A percentile compares a stretch with the other conserved stretches of the same genome.
These are phyloP conservation scores for Coniferiporia sulphurascens DNA, from an alignment of 1,284 basidiomycete genomes.

Conservation along the genomic window DNA sequence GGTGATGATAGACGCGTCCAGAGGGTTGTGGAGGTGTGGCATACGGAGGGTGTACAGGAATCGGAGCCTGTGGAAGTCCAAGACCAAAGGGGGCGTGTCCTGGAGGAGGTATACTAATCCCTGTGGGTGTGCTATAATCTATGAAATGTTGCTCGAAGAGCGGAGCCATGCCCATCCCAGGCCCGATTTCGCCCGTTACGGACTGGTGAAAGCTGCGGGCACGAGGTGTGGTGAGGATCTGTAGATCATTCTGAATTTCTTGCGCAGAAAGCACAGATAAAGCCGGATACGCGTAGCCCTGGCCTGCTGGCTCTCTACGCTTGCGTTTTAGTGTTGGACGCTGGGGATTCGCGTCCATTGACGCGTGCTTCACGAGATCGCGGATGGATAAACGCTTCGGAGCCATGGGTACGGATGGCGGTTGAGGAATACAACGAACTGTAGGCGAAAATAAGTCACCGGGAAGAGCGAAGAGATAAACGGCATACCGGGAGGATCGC, in stretches of 20 bases:
- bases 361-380: conserved; percentile 32
- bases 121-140: conserved; percentile 9
- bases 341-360: conserved; percentile 22
- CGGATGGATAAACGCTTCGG: conserved; percentile 27
- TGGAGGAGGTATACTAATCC: conserved; percentile 7
- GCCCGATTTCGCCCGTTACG: conserved; percentile 12
- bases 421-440: conserved; percentile 34
- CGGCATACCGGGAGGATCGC: conserved; percentile 60
- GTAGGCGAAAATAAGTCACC: conserved; percentile 1
- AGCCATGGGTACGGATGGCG: conserved; percentile 28
- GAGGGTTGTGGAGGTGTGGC: conserved; percentile 8
- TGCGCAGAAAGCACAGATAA: conserved; percentile 13
- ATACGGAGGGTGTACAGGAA: conserved; percentile 5
- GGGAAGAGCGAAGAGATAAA: background rate
- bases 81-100: conserved; percentile 8
- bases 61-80: conserved; percentile 6
- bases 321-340: conserved; percentile 14
- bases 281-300: conserved; percentile 14
- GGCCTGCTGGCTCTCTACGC: conserved; percentile 12
- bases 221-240: conserved; percentile 3
- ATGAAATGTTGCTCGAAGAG: conserved; percentile 15
- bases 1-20: conserved; percentile 13
- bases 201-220: conserved; percentile 6
- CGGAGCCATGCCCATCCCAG: conserved; percentile 10
- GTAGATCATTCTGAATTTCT: conserved; percentile 20